A percentile compares a stretch with the other conserved stretches of the same genome.
These are phyloP conservation scores for Lotmaria passim DNA, from an alignment of 208 protist genomes.

Conservation along the genomic window DNA sequence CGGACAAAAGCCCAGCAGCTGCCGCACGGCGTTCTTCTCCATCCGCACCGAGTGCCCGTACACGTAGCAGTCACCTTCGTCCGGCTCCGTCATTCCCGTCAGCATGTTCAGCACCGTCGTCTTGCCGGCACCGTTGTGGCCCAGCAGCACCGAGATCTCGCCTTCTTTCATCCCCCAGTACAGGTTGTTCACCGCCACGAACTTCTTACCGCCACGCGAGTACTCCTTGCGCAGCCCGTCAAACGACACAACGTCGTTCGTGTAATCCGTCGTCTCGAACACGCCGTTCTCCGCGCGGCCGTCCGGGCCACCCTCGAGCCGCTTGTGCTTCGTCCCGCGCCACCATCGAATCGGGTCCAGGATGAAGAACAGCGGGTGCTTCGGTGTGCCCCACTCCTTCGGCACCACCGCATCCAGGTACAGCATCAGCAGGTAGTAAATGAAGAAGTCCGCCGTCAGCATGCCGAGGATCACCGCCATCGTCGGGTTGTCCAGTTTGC, in stretches of 20 bases:
- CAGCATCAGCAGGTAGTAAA: slow-evolving; percentile 66
- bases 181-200: slow-evolving; percentile 82
- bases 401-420: slow-evolving; percentile 71
- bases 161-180: slow-evolving; percentile 64
- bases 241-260: slow-evolving; percentile 32
- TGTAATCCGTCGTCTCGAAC: slow-evolving; percentile 38
- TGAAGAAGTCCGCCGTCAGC: slow-evolving; percentile 46
- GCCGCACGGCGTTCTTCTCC: slow-evolving; percentile 49
- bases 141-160: slow-evolving; percentile 80
- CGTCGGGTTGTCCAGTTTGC: slow-evolving; percentile 9
- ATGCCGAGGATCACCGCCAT: slow-evolving; percentile 44
- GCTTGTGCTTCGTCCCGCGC: neutral
- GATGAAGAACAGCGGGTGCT: slow-evolving; percentile 74
- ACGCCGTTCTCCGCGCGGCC: slow-evolving; percentile 37
- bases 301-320: slow-evolving; percentile 29
- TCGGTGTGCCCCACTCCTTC: slow-evolving; percentile 51
- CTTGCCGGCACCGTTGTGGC: slow-evolving; percentile 89
- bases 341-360: slow-evolving; percentile 35
- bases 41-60: slow-evolving; percentile 66
- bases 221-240: slow-evolving; percentile 53
- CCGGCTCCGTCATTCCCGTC: slow-evolving; percentile 66
- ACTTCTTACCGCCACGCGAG: slow-evolving; percentile 38
- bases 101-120: slow-evolving; percentile 81
- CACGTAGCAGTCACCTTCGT: slow-evolving; percentile 71
- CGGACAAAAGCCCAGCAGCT: slow-evolving; percentile 74